phyloP scores from a whole-genome alignment of 345 rosid genomes.

The Linum lewisii region DNA sequence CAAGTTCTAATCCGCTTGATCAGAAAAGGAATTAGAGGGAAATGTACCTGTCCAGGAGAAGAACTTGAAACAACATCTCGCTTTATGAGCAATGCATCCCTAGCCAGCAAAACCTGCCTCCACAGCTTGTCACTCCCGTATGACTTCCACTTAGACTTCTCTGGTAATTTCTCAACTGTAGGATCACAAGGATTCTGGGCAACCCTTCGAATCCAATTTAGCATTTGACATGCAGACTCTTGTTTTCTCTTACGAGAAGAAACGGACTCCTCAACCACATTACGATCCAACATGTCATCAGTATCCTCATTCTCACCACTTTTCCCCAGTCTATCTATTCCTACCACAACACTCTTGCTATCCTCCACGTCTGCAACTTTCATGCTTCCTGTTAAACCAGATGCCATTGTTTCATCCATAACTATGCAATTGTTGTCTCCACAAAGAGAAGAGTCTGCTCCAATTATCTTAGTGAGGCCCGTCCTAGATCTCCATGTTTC shows the following conservation, averaged over 20 bases:
- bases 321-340: not conserved
- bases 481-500: not conserved
- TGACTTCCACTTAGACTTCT: conserved; percentile 55
- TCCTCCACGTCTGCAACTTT: not conserved
- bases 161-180: conserved; percentile 43
- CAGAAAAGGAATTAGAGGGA: not conserved
- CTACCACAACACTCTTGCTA: not conserved
- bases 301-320: conserved; percentile 4
- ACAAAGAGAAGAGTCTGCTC: not conserved
- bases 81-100: conserved; percentile 37
- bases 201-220: conserved; percentile 48
- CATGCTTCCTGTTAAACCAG: not conserved
- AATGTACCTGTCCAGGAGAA: conserved; percentile 48
- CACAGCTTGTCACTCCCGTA: conserved; percentile 50
- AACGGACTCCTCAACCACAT: conserved; percentile 6
- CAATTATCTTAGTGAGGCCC: too few species aligned
- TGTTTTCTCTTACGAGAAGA: conserved; percentile 41
- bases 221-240: conserved; percentile 32
- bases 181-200: conserved; percentile 60
- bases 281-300: conserved; percentile 15
- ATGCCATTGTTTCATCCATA: not conserved
- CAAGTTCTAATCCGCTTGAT: not conserved
- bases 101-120: conserved; percentile 61
- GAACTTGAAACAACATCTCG: conserved; percentile 23
- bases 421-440: not conserved